A percentile compares a stretch with the other conserved stretches of the same genome.
These are phyloP conservation scores for Apiotrichum porosum DNA, from an alignment of 1,284 basidiomycete genomes.

Conservation along the genomic window DNA sequence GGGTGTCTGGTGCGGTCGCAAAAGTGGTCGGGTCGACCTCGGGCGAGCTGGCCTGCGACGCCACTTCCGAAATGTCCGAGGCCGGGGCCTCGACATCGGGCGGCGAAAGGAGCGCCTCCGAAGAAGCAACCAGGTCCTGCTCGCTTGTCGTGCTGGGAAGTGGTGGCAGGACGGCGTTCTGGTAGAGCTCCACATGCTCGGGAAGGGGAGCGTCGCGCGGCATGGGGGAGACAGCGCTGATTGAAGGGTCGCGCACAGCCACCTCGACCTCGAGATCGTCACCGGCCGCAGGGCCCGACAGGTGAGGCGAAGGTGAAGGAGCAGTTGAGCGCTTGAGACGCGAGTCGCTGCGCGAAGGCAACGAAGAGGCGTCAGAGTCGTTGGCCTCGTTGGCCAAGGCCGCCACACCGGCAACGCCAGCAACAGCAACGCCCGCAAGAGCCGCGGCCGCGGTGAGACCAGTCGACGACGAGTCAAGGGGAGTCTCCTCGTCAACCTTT, in stretches of 20 bases:
- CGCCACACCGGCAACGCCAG: neutral
- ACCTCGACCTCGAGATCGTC: neutral
- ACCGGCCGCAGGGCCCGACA: neutral
- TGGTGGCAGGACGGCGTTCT: constrained; percentile 8
- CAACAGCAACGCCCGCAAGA: neutral
- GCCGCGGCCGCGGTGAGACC: neutral
- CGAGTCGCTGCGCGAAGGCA: neutral
- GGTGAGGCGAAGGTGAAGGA: constrained; percentile 5
- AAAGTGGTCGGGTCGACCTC: neutral
- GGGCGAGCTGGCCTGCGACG: neutral
- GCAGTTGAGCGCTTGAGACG: constrained; percentile 4
- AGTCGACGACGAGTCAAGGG: too few species aligned
- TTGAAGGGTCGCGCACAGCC: neutral
- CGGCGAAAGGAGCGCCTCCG: too few species aligned
- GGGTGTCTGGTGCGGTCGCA: constrained; percentile 1
- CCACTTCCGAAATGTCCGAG: neutral
- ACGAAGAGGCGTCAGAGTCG: neutral
- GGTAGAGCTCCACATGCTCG: constrained; percentile 7
- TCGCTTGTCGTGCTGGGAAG: neutral
- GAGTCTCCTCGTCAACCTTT: too few species aligned
- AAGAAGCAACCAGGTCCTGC: neutral
- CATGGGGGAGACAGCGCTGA: too few species aligned
- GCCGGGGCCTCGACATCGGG: too few species aligned
- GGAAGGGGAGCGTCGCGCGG: neutral
- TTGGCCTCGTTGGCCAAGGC: neutral